A percentile compares a stretch with the other conserved stretches of the same genome.
These are phyloP conservation scores for Aphanomyces invadans DNA, from an alignment of 352 stramenopile species.

Conservation along the genomic window DNA sequence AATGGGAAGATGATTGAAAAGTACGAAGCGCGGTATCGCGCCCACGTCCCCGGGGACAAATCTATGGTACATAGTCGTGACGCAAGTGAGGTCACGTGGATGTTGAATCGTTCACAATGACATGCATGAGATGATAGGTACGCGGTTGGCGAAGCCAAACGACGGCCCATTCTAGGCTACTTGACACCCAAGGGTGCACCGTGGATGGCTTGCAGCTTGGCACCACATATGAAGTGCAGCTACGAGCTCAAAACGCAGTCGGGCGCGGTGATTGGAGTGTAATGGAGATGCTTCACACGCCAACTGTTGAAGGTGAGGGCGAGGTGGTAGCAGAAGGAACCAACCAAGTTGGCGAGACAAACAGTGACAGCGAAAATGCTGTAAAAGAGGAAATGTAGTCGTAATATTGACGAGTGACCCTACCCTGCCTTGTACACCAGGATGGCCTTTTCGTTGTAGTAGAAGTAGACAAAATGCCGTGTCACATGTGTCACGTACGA, in stretches of 20 bases:
- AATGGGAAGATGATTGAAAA: slow-evolving; percentile 65
- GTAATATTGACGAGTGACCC: not conserved
- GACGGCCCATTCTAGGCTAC: slow-evolving; percentile 24
- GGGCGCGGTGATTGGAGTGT: slow-evolving; percentile 53
- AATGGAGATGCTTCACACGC: slow-evolving; percentile 12
- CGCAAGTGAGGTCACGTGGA: too few species aligned
- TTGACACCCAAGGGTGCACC: slow-evolving; percentile 38
- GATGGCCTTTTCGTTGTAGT: slow-evolving; percentile 80
- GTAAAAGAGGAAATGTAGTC: too few species aligned
- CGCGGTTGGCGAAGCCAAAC: slow-evolving; percentile 17
- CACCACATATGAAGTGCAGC: slow-evolving; percentile 47
- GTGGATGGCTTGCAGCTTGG: slow-evolving; percentile 52
- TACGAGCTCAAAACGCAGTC: slow-evolving; percentile 50
- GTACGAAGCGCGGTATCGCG: slow-evolving; percentile 55
- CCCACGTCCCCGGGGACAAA: slow-evolving; percentile 31
- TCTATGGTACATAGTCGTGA: slow-evolving; percentile 6
- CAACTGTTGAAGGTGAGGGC: not conserved
- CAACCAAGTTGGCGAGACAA: too few species aligned
- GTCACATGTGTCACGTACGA: slow-evolving; percentile 91
- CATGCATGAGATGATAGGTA: not conserved
- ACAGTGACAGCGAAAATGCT: too few species aligned
- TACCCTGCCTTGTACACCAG: slow-evolving; percentile 85
- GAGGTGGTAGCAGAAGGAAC: too few species aligned
- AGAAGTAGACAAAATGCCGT: slow-evolving; percentile 89
- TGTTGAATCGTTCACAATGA: not conserved